phyloP scores from a whole-genome alignment of 495 filamentous ascomycete genomes.

The Hypoxylon subgilvum region DNA sequence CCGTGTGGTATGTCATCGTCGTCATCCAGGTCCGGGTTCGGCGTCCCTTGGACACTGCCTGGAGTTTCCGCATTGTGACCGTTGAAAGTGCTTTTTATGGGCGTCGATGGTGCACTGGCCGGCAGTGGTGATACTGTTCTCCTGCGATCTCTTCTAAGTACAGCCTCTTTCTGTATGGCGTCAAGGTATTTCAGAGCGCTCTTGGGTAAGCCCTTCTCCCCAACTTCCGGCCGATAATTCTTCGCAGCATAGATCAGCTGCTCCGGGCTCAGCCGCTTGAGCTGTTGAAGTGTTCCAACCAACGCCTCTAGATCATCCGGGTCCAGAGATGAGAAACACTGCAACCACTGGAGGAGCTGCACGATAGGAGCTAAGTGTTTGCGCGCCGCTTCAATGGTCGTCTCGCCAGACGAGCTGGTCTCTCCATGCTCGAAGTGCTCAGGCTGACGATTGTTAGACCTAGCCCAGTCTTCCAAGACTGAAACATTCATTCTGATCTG shows the following conservation, averaged over 20 bases:
- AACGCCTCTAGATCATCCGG: constrained; percentile 84
- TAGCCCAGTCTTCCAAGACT: constrained; percentile 92
- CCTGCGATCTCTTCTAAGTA: constrained; percentile 60
- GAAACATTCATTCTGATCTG: constrained; percentile 99
- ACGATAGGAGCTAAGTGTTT: constrained; percentile 88
- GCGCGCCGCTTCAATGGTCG: constrained; percentile 78
- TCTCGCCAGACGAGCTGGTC: constrained; percentile 84
- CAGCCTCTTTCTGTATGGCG: constrained; percentile 74
- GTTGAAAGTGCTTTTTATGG: constrained; percentile 44
- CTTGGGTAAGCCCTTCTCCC: constrained; percentile 88
- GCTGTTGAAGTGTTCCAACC: constrained; percentile 82
- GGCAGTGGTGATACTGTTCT: constrained; percentile 46
- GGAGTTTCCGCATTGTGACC: constrained; percentile 41
- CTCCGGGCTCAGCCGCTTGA: constrained; percentile 80
- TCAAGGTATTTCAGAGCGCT: constrained; percentile 84
- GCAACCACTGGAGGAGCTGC: constrained; percentile 95
- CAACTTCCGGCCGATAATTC: constrained; percentile 92
- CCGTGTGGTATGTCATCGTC: constrained; percentile 69
- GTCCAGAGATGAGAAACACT: constrained; percentile 95
- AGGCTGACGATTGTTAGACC: constrained; percentile 88
- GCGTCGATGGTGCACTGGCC: constrained; percentile 49
- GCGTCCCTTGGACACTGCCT: constrained; percentile 41
- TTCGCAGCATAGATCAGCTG: constrained; percentile 93
- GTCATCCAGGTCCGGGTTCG: constrained; percentile 50
- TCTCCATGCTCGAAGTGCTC: constrained; percentile 96